A percentile compares a stretch with the other conserved stretches of the same genome.
Evolutionary conservation across 2,329 filamentous ascomycete species (phyloP).

Genomic region (Leptodontidium sp.): DNA sequence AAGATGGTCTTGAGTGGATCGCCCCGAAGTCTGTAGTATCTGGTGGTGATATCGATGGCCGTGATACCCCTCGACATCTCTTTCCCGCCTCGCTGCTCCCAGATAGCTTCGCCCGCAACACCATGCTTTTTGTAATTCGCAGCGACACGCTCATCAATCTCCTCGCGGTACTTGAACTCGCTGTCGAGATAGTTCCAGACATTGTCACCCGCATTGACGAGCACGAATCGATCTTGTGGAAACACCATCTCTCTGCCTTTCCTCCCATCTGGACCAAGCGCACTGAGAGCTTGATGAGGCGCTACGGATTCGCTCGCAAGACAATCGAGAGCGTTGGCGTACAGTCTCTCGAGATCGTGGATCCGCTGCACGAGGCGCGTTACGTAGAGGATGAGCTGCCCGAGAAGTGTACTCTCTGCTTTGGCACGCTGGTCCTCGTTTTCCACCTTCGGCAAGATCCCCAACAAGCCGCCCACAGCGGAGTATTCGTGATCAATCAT

Average conservation of each 20-base stretch:
- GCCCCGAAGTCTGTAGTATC: constrained; percentile 61
- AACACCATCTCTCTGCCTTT: constrained; percentile 57
- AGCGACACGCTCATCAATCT: constrained; percentile 51
- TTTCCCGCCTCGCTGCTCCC: constrained; percentile 31
- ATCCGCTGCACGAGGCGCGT: constrained; percentile 62
- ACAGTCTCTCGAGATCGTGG: constrained; percentile 64
- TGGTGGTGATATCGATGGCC: constrained; percentile 57
- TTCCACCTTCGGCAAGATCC: constrained; percentile 57
- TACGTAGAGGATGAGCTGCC: constrained; percentile 63
- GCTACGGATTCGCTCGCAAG: constrained; percentile 59
- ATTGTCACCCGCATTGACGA: constrained; percentile 63
- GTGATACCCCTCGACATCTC: constrained; percentile 52
- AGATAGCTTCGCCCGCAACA: constrained; percentile 51
- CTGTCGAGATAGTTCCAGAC: constrained; percentile 56
- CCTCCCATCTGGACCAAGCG: constrained; percentile 60
- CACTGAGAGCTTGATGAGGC: constrained; percentile 60
- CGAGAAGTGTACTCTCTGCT: constrained; percentile 61
- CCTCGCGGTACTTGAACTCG: constrained; percentile 50
- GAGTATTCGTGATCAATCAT: constrained; percentile 66
- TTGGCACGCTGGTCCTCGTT: constrained; percentile 50
- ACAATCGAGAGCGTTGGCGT: constrained; percentile 59
- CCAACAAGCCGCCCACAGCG: constrained; percentile 62
- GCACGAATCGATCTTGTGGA: constrained; percentile 63
- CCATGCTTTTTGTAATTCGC: constrained; percentile 50
- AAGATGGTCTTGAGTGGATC: constrained; percentile 56